These are phyloP conservation scores for Venturia aucupariae DNA, from an alignment of 2,329 filamentous ascomycete genomes.

Conservation along the genomic window DNA sequence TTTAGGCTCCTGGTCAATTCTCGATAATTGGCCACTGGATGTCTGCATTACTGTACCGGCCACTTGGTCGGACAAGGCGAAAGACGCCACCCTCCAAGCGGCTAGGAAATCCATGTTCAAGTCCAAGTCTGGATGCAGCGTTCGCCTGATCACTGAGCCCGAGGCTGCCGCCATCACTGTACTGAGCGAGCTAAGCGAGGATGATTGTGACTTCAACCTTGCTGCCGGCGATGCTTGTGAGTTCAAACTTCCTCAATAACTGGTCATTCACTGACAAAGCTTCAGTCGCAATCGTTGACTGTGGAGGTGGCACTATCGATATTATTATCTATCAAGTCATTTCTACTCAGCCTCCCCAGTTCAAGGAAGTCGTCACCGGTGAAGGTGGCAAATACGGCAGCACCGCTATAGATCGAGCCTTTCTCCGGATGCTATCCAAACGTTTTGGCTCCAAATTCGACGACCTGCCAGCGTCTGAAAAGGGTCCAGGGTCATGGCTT, in stretches of 20 bases:
- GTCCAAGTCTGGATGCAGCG: constrained; percentile 17
- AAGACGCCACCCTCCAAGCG: constrained; percentile 18
- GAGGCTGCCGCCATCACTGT: constrained; percentile 18
- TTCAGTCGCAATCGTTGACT: constrained; percentile 21
- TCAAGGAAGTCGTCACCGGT: constrained; percentile 19
- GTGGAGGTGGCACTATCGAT: constrained; percentile 24
- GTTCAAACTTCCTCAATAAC: too few relatives aligned
- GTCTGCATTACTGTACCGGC: constrained; percentile 22
- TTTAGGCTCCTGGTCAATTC: constrained; percentile 1
- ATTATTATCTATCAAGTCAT: constrained; percentile 18
- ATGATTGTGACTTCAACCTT: background rate
- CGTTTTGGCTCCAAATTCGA: constrained; percentile 25
- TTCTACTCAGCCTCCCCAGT: constrained; percentile 13
- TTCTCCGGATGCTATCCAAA: constrained; percentile 23
- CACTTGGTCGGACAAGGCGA: constrained; percentile 21
- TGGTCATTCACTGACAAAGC: constrained; percentile 8
- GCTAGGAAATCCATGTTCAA: constrained; percentile 19
- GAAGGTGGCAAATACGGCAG: constrained; percentile 25
- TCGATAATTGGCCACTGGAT: constrained; percentile 17
- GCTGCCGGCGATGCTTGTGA: background rate
- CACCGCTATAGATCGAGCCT: constrained; percentile 26
- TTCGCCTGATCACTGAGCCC: constrained; percentile 22
- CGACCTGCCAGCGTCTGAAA: constrained; percentile 19
- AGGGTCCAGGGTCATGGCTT: constrained; percentile 24
- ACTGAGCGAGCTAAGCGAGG: too few relatives aligned